These are phyloP conservation scores for Fraxinus albicans DNA, from an alignment of 305 asterid genomes.

Conservation along the genomic window DNA sequence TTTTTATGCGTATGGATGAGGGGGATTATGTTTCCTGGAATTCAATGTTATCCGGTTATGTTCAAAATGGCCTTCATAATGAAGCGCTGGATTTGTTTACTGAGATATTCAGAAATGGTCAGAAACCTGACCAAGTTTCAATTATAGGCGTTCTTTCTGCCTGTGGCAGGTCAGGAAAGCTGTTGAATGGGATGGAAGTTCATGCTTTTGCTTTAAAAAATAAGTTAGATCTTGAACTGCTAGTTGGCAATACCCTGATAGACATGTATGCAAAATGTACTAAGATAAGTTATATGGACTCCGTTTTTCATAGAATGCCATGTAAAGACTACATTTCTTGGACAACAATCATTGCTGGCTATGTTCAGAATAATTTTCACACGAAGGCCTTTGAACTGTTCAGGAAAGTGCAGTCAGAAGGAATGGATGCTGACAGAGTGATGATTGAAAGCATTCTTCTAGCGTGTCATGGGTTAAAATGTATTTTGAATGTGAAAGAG, in stretches of 20 bases:
- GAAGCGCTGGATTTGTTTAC: slow-evolving; percentile 49
- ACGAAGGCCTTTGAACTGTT: slow-evolving; percentile 50
- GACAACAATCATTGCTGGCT: slow-evolving; percentile 74
- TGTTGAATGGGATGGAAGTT: slow-evolving; percentile 66
- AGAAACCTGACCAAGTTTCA: slow-evolving; percentile 60
- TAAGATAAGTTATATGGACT: slow-evolving; percentile 52
- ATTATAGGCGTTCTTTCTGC: slow-evolving; percentile 63
- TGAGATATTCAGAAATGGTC: slow-evolving; percentile 40
- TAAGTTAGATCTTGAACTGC: slow-evolving; percentile 56
- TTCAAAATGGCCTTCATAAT: slow-evolving; percentile 52
- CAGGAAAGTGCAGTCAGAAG: slow-evolving; percentile 35
- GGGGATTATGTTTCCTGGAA: slow-evolving; percentile 77
- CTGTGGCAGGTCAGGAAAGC: slow-evolving; percentile 56
- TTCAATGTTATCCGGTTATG: slow-evolving; percentile 73
- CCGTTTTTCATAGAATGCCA: slow-evolving; percentile 50
- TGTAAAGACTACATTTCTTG: slow-evolving; percentile 64
- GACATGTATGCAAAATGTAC: slow-evolving; percentile 95
- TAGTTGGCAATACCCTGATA: slow-evolving; percentile 65
- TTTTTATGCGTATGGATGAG: slow-evolving; percentile 43
- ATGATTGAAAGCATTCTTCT: slow-evolving; percentile 71
- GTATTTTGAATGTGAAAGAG: slow-evolving; percentile 52
- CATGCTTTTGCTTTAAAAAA: slow-evolving; percentile 72
- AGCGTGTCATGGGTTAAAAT: slow-evolving; percentile 63
- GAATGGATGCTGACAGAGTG: slow-evolving; percentile 44
- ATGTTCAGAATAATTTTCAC: slow-evolving; percentile 51